These are phyloP conservation scores for Dendrostoma leiphaemia DNA, from an alignment of 2,329 filamentous ascomycete species.

Conservation along the genomic window DNA sequence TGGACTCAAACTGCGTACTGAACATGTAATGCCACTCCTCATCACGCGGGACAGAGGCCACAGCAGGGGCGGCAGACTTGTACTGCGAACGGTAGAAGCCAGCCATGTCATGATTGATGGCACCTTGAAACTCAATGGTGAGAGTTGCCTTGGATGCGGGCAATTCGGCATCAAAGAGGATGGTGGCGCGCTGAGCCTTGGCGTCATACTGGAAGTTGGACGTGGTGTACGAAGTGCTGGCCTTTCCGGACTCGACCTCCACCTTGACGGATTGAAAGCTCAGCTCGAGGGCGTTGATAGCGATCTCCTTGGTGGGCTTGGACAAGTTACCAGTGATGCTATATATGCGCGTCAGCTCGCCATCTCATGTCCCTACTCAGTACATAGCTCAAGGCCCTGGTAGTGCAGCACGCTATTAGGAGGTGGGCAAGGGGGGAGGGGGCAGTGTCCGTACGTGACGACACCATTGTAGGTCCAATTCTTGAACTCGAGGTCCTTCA, in stretches of 20 bases:
- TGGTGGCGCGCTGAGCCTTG: slow-evolving; percentile 77
- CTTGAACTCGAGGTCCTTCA: slow-evolving; percentile 77
- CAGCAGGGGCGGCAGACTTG: slow-evolving; percentile 71
- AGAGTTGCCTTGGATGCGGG: slow-evolving; percentile 65
- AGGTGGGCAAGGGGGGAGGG: slow-evolving; percentile 4
- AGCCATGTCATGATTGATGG: slow-evolving; percentile 91
- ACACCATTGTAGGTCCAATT: slow-evolving; percentile 77
- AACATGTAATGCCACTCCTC: slow-evolving; percentile 71
- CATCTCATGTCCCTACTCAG: too few relatives aligned
- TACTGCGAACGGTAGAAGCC: slow-evolving; percentile 89
- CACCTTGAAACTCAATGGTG: slow-evolving; percentile 64
- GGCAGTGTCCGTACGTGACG: slow-evolving; percentile 52
- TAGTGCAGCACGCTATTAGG: too few relatives aligned
- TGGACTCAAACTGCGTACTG: slow-evolving; percentile 96
- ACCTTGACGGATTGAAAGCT: slow-evolving; percentile 68
- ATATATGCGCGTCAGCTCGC: slow-evolving; percentile 4
- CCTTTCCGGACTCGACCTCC: slow-evolving; percentile 54
- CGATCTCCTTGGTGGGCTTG: slow-evolving; percentile 71
- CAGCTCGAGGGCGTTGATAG: slow-evolving; percentile 83
- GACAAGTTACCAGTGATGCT: slow-evolving; percentile 74
- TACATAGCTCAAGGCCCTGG: too few relatives aligned
- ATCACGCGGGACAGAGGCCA: slow-evolving; percentile 75
- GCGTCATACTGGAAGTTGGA: slow-evolving; percentile 76
- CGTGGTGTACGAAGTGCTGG: slow-evolving; percentile 56
- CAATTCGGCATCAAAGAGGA: slow-evolving; percentile 71